Evolutionary conservation across 345 rosid species (phyloP), one percentile per base, ranked within the genome.

Genomic region (Gossypium turneri): DNA sequence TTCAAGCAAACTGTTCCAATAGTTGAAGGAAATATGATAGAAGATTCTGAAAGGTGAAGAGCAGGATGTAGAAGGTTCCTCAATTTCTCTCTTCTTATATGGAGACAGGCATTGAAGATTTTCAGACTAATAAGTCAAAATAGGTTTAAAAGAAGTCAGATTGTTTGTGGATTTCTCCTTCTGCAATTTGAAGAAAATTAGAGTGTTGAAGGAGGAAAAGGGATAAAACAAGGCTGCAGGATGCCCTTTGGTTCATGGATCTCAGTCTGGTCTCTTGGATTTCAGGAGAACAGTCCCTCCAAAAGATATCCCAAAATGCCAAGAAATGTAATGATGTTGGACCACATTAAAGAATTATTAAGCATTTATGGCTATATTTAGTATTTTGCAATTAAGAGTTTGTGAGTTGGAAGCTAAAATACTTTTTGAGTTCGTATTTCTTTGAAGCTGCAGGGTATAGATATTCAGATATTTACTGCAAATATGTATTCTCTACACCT

Each of bases 161-260:
- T 34, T 34, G 47, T 12, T 27, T 15, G 29, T 29, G 7, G 41
- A 34, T 4, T 34, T 34, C 41, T 34, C 41, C 41, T 59, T 29
- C 11, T 29, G 12, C 9, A 16, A 19, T 61, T 38, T 2, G 44
- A 61, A 61, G 20, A 29, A n/a, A 27, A 60, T 13, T 25, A 25
- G 17, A 24, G 38, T 24, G 41, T 25, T 12, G 64, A 5, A 60
- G 29, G 20, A 61, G 67, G 41, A 34, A 34, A 34, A 19, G 22
- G 17, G 11, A 63, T 9, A 63, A 63, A 38, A 17, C 20, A 16
- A 25, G 68, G 38, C n/a, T 29, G 50, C 8, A 2, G 17, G 27
- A 59, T 59, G 38, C 9, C 45, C 8, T 62, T 62, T 64, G 69
- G 50, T 64, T 43, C 43, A 64, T 38, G 69, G 69, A 41, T 64